These are phyloP conservation scores for Paecilomyces dactylethromorphus DNA, from an alignment of 2,329 filamentous ascomycete genomes.

Conservation along the genomic window DNA sequence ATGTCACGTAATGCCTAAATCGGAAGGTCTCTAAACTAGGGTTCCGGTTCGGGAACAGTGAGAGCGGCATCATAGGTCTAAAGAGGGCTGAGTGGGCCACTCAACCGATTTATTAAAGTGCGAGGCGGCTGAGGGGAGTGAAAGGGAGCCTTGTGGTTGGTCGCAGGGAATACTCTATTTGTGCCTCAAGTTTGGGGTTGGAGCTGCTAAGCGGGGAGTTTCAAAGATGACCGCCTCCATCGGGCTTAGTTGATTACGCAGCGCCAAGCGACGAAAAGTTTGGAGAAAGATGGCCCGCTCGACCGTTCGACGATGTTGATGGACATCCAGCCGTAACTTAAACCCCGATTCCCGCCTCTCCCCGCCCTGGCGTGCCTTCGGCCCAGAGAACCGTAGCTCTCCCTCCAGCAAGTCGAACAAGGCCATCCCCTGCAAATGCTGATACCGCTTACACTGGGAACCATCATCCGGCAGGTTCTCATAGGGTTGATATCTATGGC, in stretches of 20 bases:
- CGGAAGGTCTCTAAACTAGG: neutral
- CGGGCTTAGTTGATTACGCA: neutral
- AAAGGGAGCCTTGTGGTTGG: neutral
- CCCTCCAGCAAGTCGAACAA: neutral
- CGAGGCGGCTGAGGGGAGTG: neutral
- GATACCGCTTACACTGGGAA: neutral
- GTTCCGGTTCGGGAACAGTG: neutral
- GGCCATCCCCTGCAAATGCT: neutral
- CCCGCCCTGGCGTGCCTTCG: neutral
- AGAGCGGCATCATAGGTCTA: neutral
- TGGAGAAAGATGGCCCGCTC: neutral
- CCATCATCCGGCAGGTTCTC: neutral
- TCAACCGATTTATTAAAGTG: neutral
- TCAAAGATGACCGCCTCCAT: neutral
- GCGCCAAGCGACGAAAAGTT: neutral
- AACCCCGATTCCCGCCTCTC: neutral
- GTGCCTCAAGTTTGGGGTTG: neutral
- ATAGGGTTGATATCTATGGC: neutral
- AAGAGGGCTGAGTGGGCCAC: neutral
- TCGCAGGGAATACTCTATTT: neutral
- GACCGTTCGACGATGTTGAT: neutral
- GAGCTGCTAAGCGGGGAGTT: too few species aligned
- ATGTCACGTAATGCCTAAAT: neutral
- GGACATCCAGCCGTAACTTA: neutral
- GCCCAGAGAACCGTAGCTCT: neutral